Conservation (phyloP, 306 rosid species). For the Biancaea sappan region DNA sequence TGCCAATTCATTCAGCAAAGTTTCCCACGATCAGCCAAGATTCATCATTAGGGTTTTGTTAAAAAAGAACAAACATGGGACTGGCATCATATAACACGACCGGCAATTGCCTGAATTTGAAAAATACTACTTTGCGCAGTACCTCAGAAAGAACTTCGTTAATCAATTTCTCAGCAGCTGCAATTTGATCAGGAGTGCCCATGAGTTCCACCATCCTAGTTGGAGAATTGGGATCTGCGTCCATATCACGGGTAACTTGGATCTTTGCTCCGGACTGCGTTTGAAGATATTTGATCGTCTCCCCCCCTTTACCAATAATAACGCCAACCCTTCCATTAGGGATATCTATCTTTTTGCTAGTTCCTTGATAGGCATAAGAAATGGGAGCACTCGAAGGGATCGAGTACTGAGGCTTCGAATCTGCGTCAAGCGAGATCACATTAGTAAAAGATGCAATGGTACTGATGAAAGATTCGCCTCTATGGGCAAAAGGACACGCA, state of each 20-base stretch:
- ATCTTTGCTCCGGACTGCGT: slow-evolving; percentile 94
- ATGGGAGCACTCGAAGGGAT: slow-evolving; percentile 59
- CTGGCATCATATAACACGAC: neutral
- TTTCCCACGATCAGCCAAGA: neutral
- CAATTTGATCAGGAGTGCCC: slow-evolving; percentile 85
- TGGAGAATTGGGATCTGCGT: slow-evolving; percentile 70
- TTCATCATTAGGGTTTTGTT: neutral
- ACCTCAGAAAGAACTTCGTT: slow-evolving; percentile 94
- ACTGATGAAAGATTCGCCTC: neutral
- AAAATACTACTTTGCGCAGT: neutral
- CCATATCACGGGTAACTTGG: slow-evolving; percentile 92
- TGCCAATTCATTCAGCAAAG: neutral
- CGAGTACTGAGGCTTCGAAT: slow-evolving; percentile 55
- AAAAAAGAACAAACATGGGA: neutral
- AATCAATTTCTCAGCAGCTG: slow-evolving; percentile 84
- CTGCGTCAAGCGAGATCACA: slow-evolving; percentile 40
- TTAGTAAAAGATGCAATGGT: neutral
- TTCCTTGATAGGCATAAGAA: slow-evolving; percentile 64
- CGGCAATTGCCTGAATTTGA: neutral
- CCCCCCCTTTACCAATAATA: slow-evolving; percentile 94
- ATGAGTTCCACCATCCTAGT: slow-evolving; percentile 80
- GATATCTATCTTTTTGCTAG: slow-evolving; percentile 80
- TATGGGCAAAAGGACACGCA: neutral
- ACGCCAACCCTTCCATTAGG: slow-evolving; percentile 98
- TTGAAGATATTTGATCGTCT: slow-evolving; percentile 95